These are phyloP conservation scores for Zizania palustris DNA, from an alignment of 202 grass and related monocot genomes.

Conservation along the genomic window DNA sequence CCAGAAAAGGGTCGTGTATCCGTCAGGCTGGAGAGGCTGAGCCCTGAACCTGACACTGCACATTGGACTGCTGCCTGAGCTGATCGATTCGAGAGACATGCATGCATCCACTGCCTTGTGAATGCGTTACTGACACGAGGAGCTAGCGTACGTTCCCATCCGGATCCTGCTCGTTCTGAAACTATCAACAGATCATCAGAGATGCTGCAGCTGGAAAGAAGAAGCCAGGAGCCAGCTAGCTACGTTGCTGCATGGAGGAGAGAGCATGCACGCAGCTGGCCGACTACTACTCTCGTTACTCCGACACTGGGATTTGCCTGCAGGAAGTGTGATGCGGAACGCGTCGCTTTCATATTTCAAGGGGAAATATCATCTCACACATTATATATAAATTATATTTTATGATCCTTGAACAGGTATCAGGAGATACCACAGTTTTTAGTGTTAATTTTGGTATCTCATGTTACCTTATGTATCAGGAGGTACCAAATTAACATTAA, in stretches of 20 bases:
- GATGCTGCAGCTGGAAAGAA: neutral
- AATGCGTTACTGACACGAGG: neutral
- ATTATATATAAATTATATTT: too few species aligned
- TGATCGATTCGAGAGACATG: neutral
- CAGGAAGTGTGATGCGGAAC: neutral
- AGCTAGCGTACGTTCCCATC: neutral
- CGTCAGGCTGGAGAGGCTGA: neutral
- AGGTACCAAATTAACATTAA: too few species aligned
- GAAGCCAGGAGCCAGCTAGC: too few species aligned
- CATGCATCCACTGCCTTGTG: neutral
- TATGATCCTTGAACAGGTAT: too few species aligned
- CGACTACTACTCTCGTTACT: neutral
- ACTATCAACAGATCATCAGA: slow-evolving; percentile 1
- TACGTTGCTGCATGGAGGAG: neutral
- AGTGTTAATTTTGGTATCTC: too few species aligned
- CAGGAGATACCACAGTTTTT: too few species aligned
- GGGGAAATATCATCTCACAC: too few species aligned
- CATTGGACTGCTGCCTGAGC: neutral
- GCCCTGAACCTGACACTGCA: neutral
- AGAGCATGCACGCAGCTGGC: neutral
- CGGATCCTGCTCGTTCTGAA: neutral
- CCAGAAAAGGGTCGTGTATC: neutral
- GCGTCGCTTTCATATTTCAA: too few species aligned
- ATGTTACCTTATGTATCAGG: too few species aligned
- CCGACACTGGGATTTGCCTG: neutral